phyloP scores from a whole-genome alignment of 140 eudicot genomes.

The Oenanthe javanica region DNA sequence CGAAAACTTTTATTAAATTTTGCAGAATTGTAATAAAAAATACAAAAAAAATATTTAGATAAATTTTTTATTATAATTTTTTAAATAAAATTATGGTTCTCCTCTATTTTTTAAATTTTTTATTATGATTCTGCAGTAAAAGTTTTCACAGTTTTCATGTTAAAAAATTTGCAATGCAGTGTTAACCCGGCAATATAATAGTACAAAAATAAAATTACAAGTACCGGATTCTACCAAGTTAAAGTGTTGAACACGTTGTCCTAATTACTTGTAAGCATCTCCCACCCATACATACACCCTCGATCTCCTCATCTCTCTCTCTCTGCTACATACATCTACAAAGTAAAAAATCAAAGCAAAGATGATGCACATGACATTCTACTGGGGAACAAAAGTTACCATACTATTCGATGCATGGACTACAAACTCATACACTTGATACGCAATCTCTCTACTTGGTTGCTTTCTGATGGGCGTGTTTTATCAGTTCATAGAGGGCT shows the following conservation, averaged over 20 bases:
- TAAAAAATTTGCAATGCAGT: no score
- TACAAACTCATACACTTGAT: constrained; percentile 49
- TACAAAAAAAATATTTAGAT: no score
- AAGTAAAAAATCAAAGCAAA: neutral
- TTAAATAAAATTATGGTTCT: no score
- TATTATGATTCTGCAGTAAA: no score
- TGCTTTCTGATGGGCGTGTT: constrained; percentile 42
- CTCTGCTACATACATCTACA: neutral
- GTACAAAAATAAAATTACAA: no score
- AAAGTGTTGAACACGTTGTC: neutral
- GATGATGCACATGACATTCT: constrained; percentile 95
- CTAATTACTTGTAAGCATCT: neutral
- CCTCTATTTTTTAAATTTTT: no score
- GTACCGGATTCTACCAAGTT: constrained; percentile 3
- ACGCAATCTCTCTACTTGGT: constrained; percentile 34
- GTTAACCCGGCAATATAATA: no score
- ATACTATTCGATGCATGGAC: constrained; percentile 64
- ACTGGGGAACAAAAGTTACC: constrained; percentile 57
- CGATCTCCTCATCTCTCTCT: neutral
- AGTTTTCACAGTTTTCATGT: no score
- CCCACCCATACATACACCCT: neutral
- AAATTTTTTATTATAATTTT: no score
- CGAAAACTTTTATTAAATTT: no score
- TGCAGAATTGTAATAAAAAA: no score
- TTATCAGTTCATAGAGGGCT: constrained; percentile 69